Base-by-base conservation (phyloP, 495 filamentous ascomycete genomes). In the Aspergillus leporis region DNA sequence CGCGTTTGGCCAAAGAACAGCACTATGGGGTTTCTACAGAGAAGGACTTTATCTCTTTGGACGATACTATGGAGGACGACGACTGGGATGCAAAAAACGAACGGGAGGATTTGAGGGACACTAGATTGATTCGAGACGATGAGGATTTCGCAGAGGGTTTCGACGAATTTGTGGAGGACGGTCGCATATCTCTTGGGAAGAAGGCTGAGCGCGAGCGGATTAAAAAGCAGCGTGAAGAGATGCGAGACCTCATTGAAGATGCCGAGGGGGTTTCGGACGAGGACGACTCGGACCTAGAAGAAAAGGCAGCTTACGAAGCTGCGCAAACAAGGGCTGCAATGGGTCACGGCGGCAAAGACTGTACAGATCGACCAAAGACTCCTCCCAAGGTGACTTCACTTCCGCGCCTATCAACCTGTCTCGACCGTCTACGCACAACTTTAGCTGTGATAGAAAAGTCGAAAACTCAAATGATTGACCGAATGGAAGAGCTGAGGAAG, bases 81-180 rank as follows among this genome's bases (percentile, higher is more conserved):
- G 75, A 82, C 30, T 77, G 73, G 68, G 76, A 76, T 25, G 58
- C 70, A 56, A 61, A 80, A 73, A 52, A 78, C 1, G 55, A 57
- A 47, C 60, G 74, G 61, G 69, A 76, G 69, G 66, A 85, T 81
- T 67, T 74, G 3, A 56, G 54, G 40, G 86, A 92, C 53, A 89
- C 87, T 9, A 81, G 94, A n/a, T 81, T 97, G 9, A 81, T 91
- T 4, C 80, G 81, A 25, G 92, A 96, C 53, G 93, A 97, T 66
- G 94, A 98, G 67, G 91, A 97, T 67, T 84, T 97, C n/a, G 88
- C 87, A 31, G 94, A 98, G 75, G 92, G 92, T 4, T 97, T 96
- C 68, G 93, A 96, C 53, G 91, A 96, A 58, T 96, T 90, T 62
- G 88, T 93, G 16, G 88, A 92, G 19, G 93, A 97, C 67, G 92